These are phyloP conservation scores for Citrullus mucosospermus DNA, from an alignment of 306 rosid genomes.

Conservation along the genomic window DNA sequence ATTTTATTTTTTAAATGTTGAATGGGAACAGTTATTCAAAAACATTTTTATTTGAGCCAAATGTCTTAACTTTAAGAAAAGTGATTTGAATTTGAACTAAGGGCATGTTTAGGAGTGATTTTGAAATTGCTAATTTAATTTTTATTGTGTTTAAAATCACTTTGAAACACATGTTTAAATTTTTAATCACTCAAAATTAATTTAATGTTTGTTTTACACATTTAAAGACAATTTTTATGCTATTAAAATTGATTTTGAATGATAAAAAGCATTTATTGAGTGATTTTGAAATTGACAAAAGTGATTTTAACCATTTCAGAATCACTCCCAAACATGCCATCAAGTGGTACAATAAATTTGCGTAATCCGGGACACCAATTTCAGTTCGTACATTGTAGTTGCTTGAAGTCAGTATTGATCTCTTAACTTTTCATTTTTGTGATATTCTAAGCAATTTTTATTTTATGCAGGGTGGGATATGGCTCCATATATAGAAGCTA, in stretches of 20 bases:
- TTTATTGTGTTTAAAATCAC: no score
- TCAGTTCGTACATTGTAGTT: background rate
- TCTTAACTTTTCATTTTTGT: background rate
- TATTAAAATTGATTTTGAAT: no score
- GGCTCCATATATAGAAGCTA: conserved; percentile 97
- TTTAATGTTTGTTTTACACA: no score
- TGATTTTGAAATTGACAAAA: no score
- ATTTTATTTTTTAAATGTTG: background rate
- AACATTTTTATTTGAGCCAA: background rate
- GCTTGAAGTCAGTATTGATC: background rate
- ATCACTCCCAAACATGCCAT: no score
- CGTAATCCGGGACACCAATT: background rate
- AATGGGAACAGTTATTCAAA: background rate
- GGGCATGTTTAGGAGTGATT: no score
- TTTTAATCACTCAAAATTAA: no score
- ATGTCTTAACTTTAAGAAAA: background rate
- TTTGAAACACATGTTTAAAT: no score
- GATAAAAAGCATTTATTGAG: no score
- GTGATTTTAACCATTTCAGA: no score
- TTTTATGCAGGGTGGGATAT: conserved; percentile 88
- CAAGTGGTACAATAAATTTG: background rate
- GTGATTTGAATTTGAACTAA: background rate
- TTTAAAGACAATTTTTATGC: no score
- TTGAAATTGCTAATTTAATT: no score
- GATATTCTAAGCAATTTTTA: background rate